Base-by-base conservation (phyloP, 129 eudicot genomes). In the Sambucus nigra region DNA sequence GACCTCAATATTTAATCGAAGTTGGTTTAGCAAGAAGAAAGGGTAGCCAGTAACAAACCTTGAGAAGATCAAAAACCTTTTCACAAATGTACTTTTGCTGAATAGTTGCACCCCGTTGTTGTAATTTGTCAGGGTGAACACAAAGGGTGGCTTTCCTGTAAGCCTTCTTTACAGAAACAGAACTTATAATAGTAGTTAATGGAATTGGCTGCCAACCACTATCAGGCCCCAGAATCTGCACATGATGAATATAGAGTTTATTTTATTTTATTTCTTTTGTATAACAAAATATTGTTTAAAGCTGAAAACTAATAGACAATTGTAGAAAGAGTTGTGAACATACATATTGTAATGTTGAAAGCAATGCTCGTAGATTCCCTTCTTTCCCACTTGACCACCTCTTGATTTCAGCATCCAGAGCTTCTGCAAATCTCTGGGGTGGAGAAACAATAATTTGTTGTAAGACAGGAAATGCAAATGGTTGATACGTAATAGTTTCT, bases 141-240 rank as follows among this genome's bases (percentile, higher is more conserved):
- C 86, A 91, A 5, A 91, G 94, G 67, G 95, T 86, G 55, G 98
- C 98, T 62, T 86, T 91, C 71, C 98, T 74, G 72, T 91, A 91
- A 55, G 94, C 94, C 55, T 66, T 91, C 69, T 86, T 91, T 27
- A 77, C 98, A 60, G 98, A 94, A 40, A 82, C 89, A 49, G 87
- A 74, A 25, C 95, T 91, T 66, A 91, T 82, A 33, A 91, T 94
- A 60, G 85, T 89, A 21, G 98, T 91, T 56, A 91, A 61, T 1
- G 98, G 95, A 64, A 91, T 64, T 57, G 98, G 89, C 49, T 91
- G 94, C 98, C 98, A 91, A 62, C 98, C 95, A 57, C 95, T 85
- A 50, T 82, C 86, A 9, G 89, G 61, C 59, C 98, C 98, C 72
- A 91, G 95, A 55, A 91, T 91, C 98, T 91, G 86, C 55, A 65